Conservation (phyloP, 371 early-diverging fungal genomes). For the Thermomucor indicae-seudaticae region DNA sequence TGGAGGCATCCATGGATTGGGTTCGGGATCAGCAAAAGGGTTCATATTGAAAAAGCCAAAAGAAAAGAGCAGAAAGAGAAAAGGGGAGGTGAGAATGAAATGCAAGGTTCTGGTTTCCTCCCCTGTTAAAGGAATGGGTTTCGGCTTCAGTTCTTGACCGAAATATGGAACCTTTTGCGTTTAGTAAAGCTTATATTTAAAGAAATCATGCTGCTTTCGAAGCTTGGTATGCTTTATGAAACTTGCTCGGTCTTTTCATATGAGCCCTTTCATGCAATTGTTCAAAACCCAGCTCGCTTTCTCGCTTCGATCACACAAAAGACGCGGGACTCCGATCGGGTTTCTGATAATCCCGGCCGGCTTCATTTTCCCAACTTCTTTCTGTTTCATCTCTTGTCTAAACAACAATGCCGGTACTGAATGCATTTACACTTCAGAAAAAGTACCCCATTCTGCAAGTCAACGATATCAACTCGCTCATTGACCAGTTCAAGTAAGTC, state of each 20-base stretch:
- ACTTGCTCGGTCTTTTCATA: not conserved
- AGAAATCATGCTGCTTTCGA: not conserved
- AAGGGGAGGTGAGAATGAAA: not conserved
- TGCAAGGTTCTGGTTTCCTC: no score
- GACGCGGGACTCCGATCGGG: not conserved
- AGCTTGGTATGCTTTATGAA: not conserved
- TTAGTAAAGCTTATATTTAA: not conserved
- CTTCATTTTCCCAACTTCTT: not conserved
- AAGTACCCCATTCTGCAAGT: constrained; percentile 61
- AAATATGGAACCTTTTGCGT: no score
- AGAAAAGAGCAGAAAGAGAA: not conserved
- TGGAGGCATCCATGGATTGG: constrained; percentile 1
- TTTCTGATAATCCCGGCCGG: not conserved
- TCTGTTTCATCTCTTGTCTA: constrained; percentile 6
- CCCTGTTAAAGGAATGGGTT: no score
- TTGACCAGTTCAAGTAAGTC: constrained; percentile 60
- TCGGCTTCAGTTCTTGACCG: no score
- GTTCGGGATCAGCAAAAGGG: constrained; percentile 7
- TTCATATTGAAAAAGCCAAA: not conserved
- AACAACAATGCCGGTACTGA: constrained; percentile 22
- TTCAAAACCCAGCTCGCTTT: not conserved
- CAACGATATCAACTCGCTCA: constrained; percentile 56
- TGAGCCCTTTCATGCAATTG: not conserved
- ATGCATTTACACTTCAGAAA: constrained; percentile 51
- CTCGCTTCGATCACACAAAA: not conserved